A percentile compares a stretch with the other conserved stretches of the same genome.
Conservation (phyloP, 2,329 filamentous ascomycete genomes). For the Aspergillus sp. region DNA sequence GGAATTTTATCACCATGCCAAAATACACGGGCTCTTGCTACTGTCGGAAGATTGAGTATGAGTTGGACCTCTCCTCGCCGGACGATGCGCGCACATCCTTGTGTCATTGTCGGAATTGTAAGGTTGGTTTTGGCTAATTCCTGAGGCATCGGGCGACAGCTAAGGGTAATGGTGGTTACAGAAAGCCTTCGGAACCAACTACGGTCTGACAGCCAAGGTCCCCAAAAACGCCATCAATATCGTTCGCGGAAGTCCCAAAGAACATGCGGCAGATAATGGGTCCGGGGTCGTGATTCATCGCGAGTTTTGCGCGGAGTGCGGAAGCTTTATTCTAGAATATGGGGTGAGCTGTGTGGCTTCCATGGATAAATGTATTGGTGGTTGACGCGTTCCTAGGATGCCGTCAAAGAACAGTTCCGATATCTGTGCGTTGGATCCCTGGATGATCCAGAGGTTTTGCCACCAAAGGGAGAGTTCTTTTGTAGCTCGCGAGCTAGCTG, state of each 20-base stretch:
- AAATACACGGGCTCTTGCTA: conserved; percentile 46
- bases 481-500: conserved; percentile 49
- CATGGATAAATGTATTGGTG: background rate
- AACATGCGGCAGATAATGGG: conserved; percentile 53
- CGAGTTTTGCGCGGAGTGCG: conserved; percentile 55
- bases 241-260: conserved; percentile 39
- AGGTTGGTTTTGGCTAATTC: conserved; percentile 28
- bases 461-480: conserved; percentile 58
- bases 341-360: conserved; percentile 37
- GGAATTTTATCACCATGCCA: conserved; percentile 21
- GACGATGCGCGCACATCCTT: conserved; percentile 52
- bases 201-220: conserved; percentile 54
- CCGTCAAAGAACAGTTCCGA: conserved; percentile 34
- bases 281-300: conserved; percentile 48
- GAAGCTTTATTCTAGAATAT: conserved; percentile 53
- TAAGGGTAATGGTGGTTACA: conserved; percentile 15
- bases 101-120: conserved; percentile 56
- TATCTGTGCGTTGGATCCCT: conserved; percentile 52
- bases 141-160: background rate
- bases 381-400: conserved; percentile 19
- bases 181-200: conserved; percentile 54
- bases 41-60: conserved; percentile 50
- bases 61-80: conserved; percentile 43
- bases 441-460: conserved; percentile 49
- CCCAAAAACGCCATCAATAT: conserved; percentile 46